Evolutionary conservation across 1,284 basidiomycete species (phyloP).

Genomic region (Abortiporus biennis): DNA sequence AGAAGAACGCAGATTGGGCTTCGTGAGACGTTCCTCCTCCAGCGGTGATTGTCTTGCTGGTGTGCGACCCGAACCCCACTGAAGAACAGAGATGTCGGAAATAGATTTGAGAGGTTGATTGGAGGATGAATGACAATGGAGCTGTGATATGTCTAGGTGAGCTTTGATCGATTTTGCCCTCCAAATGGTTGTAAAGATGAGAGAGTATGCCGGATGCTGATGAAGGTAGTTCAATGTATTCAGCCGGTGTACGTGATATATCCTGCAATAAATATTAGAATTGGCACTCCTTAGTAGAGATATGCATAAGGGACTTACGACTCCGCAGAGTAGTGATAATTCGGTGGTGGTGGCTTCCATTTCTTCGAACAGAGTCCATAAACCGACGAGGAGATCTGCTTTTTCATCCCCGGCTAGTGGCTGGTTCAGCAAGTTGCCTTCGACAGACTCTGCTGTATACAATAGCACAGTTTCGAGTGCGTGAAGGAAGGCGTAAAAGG

Average conservation of each 20-base stretch:
- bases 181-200: conserved; percentile 42
- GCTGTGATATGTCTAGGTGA: conserved; percentile 41
- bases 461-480: not conserved
- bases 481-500: not conserved
- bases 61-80: conserved; percentile 45
- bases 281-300: not conserved
- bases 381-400: not conserved
- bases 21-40: conserved; percentile 1
- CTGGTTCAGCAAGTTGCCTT: not conserved
- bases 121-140: conserved; percentile 57
- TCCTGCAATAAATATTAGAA: not conserved
- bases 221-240: no score
- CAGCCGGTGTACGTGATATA: not conserved
- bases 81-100: conserved; percentile 46
- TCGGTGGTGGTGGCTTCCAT: conserved; percentile 8
- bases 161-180: conserved; percentile 42
- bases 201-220: conserved; percentile 51
- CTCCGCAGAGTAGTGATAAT: conserved; percentile 17
- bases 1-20: conserved; percentile 2
- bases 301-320: not conserved
- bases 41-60: not conserved
- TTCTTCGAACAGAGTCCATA: not conserved
- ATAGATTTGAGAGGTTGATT: conserved; percentile 54
- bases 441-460: not conserved
- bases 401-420: no score